Evolutionary conservation across 2,329 filamentous ascomycete genomes (phyloP).

Genomic region (Colletotrichum sp.): DNA sequence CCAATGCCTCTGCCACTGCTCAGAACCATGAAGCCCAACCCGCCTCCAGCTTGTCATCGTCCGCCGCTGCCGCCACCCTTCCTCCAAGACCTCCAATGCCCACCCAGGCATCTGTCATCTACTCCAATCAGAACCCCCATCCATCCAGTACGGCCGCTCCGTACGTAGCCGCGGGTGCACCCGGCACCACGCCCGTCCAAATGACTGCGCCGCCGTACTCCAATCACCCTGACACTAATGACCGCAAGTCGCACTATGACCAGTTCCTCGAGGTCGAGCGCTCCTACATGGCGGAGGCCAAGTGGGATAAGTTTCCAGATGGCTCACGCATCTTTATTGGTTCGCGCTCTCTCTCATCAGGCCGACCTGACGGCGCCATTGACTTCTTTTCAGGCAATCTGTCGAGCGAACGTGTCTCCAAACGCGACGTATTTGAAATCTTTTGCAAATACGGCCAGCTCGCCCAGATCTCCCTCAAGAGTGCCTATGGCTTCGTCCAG

Average conservation of each 20-base stretch:
- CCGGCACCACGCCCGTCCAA: slow-evolving; percentile 33
- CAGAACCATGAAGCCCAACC: slow-evolving; percentile 12
- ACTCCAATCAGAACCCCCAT: slow-evolving; percentile 35
- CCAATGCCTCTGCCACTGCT: not conserved
- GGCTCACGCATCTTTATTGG: slow-evolving; percentile 83
- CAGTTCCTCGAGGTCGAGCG: slow-evolving; percentile 76
- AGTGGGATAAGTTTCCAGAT: slow-evolving; percentile 81
- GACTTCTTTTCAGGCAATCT: slow-evolving; percentile 72
- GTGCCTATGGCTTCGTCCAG: slow-evolving; percentile 96
- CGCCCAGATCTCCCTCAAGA: slow-evolving; percentile 95
- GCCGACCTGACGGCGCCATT: slow-evolving; percentile 22
- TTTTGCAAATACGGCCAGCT: slow-evolving; percentile 87
- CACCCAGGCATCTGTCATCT: slow-evolving; percentile 40
- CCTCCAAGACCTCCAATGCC: slow-evolving; percentile 51
- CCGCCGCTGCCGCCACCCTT: slow-evolving; percentile 46
- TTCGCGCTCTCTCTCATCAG: slow-evolving; percentile 46
- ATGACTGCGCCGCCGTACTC: slow-evolving; percentile 37
- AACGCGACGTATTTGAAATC: slow-evolving; percentile 89
- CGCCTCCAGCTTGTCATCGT: slow-evolving; percentile 30
- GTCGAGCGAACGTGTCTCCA: slow-evolving; percentile 90
- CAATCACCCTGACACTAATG: slow-evolving; percentile 36
- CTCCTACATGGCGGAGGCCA: slow-evolving; percentile 76
- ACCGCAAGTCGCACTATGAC: slow-evolving; percentile 73
- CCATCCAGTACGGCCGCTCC: slow-evolving; percentile 29
- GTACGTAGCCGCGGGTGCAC: slow-evolving; percentile 33